Percentiles rank a stretch among this genome's conserved stretches.
Conservation (phyloP, 176 grass and related monocot genomes). For the Triticum aestivum region IWGSC_CS_RefSeq_v2.1 NC_057810.1:482328935-482329434, state of each 20-base stretch:
- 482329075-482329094: background rate
- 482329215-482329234: conserved; percentile 13
- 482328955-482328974: background rate
- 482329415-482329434: background rate
- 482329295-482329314: conserved; percentile 11
- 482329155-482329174: background rate
- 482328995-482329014: background rate
- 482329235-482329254: background rate
- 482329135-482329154: conserved; percentile 29
- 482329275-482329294: conserved; percentile 23
- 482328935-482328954: background rate
- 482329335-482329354: conserved; percentile 13
- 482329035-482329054: background rate
- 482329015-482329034: background rate
- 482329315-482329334: background rate
- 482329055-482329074: conserved; percentile 12
- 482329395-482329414: background rate
- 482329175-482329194: background rate
- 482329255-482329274: background rate
- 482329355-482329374: conserved; percentile 25
- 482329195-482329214: background rate
- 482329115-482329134: background rate
- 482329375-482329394: background rate
- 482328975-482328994: background rate
- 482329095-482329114: background rate